Conservation (phyloP, 2,329 filamentous ascomycete genomes). For the Rutstroemia sp. region DNA sequence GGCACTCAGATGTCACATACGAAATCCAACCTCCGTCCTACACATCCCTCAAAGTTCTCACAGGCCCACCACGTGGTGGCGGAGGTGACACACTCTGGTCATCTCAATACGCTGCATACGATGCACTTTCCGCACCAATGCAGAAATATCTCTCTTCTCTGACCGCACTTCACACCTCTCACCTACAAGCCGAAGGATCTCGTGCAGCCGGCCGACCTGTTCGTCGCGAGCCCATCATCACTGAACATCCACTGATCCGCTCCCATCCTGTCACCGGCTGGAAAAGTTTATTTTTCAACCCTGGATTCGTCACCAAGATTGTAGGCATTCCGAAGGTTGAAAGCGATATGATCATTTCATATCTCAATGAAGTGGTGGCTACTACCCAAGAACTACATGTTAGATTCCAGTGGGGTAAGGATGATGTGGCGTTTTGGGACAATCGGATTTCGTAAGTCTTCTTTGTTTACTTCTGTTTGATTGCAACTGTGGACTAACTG, state of each 20-base stretch:
- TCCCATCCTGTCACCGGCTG: constrained; percentile 55
- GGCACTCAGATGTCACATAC: constrained; percentile 41
- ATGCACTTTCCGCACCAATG: constrained; percentile 46
- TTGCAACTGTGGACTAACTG: constrained; percentile 1
- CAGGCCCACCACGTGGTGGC: constrained; percentile 44
- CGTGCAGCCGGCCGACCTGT: constrained; percentile 29
- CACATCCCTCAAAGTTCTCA: constrained; percentile 46
- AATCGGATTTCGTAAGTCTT: constrained; percentile 40
- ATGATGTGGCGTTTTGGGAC: constrained; percentile 63
- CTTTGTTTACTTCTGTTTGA: background rate
- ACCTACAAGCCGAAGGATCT: constrained; percentile 45
- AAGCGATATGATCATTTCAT: constrained; percentile 42
- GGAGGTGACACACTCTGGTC: constrained; percentile 52
- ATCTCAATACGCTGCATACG: constrained; percentile 51
- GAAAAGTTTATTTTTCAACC: constrained; percentile 54
- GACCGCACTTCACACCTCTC: constrained; percentile 46
- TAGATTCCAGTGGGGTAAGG: constrained; percentile 55
- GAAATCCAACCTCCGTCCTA: constrained; percentile 51
- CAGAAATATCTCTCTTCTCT: constrained; percentile 51
- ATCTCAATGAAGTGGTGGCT: constrained; percentile 46
- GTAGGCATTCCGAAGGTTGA: constrained; percentile 51
- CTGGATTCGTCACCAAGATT: constrained; percentile 49
- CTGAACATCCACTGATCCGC: constrained; percentile 49
- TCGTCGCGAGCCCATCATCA: constrained; percentile 45
- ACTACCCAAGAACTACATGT: constrained; percentile 62